Percentiles rank a stretch among this genome's conserved stretches.
Conservation (phyloP, 495 filamentous ascomycete genomes). For the Xylaria telfairii region DNA sequence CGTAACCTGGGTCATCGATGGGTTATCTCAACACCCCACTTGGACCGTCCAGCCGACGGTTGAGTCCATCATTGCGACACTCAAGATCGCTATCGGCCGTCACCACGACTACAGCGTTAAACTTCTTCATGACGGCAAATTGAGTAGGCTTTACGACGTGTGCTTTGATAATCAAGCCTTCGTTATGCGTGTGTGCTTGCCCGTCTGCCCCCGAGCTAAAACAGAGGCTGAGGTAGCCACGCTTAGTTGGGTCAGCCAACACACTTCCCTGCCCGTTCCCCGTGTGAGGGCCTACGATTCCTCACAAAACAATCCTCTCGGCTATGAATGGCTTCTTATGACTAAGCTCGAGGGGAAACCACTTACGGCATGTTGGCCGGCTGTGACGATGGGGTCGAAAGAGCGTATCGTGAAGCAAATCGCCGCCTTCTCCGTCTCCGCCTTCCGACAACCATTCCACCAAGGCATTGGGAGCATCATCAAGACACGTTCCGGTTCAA, state of each 20-base stretch:
- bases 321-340: slow-evolving; percentile 68
- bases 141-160: slow-evolving; percentile 48
- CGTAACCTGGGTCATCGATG: slow-evolving; percentile 27
- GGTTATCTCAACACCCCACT: slow-evolving; percentile 16
- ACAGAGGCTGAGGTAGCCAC: slow-evolving; percentile 63
- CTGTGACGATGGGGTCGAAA: slow-evolving; percentile 45
- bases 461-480: slow-evolving; percentile 48
- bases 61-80: slow-evolving; percentile 28
- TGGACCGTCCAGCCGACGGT: slow-evolving; percentile 34
- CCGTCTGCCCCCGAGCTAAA: slow-evolving; percentile 59
- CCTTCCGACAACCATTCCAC: slow-evolving; percentile 38
- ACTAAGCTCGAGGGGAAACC: slow-evolving; percentile 51
- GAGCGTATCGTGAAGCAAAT: slow-evolving; percentile 43
- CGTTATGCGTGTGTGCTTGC: slow-evolving; percentile 60
- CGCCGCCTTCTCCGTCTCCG: slow-evolving; percentile 43
- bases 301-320: slow-evolving; percentile 52
- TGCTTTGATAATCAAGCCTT: slow-evolving; percentile 32
- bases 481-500: slow-evolving; percentile 26
- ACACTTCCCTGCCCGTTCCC: slow-evolving; percentile 60
- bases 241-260: slow-evolving; percentile 49
- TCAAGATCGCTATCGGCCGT: slow-evolving; percentile 19
- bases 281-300: slow-evolving; percentile 55
- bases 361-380: slow-evolving; percentile 49
- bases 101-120: slow-evolving; percentile 25
- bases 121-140: slow-evolving; percentile 35